These are phyloP conservation scores for Diplodia sapinea DNA, from an alignment of 2,329 filamentous ascomycete genomes.

Conservation along the genomic window DNA sequence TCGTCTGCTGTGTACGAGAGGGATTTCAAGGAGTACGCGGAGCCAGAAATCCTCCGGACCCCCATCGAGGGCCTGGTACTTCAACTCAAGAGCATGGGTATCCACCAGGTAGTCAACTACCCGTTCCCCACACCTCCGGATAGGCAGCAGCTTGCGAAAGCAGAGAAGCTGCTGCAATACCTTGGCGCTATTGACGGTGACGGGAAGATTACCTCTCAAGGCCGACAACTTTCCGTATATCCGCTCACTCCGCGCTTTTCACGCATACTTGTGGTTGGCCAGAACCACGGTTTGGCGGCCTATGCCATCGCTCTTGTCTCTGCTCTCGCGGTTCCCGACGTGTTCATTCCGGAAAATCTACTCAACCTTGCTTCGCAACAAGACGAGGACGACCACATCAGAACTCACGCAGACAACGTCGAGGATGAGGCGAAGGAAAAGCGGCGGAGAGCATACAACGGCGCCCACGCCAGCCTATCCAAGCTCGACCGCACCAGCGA, in stretches of 20 bases:
- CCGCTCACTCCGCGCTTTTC: conserved; percentile 89
- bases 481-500: conserved; percentile 83
- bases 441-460: conserved; percentile 68
- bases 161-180: conserved; percentile 85
- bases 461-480: conserved; percentile 78
- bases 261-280: conserved; percentile 87
- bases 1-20: conserved; percentile 92
- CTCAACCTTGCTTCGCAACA: conserved; percentile 65
- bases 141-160: conserved; percentile 74
- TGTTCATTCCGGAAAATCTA: conserved; percentile 84
- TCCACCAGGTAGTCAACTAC: conserved; percentile 89
- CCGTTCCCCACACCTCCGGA: conserved; percentile 93
- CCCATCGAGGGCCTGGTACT: conserved; percentile 89
- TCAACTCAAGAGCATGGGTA: conserved; percentile 92
- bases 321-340: conserved; percentile 82
- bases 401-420: conserved; percentile 69
- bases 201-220: conserved; percentile 78
- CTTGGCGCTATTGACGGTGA: conserved; percentile 76
- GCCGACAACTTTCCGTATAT: conserved; percentile 83
- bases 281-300: conserved; percentile 79
- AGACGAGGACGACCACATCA: conserved; percentile 51
- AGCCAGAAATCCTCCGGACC: conserved; percentile 87
- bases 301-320: conserved; percentile 90
- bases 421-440: conserved; percentile 73
- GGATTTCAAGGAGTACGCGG: conserved; percentile 83